Evolutionary conservation across 1,284 basidiomycete species (phyloP).

Genomic region (Cryptococcus sp.): DNA sequence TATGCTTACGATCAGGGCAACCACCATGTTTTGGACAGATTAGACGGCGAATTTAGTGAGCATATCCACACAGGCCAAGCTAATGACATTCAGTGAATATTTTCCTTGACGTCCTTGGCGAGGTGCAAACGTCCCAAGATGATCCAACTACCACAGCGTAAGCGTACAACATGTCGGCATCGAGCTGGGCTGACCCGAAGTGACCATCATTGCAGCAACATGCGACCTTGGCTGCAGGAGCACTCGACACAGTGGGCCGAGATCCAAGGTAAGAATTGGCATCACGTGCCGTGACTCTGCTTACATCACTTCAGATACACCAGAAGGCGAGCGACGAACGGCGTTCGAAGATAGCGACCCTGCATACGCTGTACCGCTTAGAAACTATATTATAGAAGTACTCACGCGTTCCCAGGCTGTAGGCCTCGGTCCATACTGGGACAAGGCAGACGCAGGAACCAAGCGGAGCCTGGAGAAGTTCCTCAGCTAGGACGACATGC

Average conservation of each 20-base stretch:
- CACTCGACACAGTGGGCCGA: slow-evolving; percentile 37
- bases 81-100: slow-evolving; percentile 65
- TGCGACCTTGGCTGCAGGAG: slow-evolving; percentile 42
- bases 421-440: slow-evolving; percentile 51
- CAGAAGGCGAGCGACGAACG: slow-evolving; percentile 41
- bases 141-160: slow-evolving; percentile 41
- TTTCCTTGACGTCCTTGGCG: slow-evolving; percentile 86
- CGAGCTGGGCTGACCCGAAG: not conserved
- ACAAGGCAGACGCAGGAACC: slow-evolving; percentile 49
- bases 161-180: slow-evolving; percentile 9
- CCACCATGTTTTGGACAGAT: slow-evolving; percentile 67
- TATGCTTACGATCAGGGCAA: slow-evolving; percentile 62
- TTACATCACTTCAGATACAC: slow-evolving; percentile 23
- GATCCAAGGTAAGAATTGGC: slow-evolving; percentile 31
- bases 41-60: slow-evolving; percentile 52
- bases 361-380: slow-evolving; percentile 43
- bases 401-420: slow-evolving; percentile 41
- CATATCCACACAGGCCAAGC: slow-evolving; percentile 53
- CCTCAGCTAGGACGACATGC: slow-evolving; percentile 13
- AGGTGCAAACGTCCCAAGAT: slow-evolving; percentile 66
- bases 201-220: slow-evolving; percentile 21
- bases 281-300: not conserved
- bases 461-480: slow-evolving; percentile 47
- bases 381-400: slow-evolving; percentile 41
- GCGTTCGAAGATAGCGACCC: slow-evolving; percentile 46